Conservation (phyloP, 73 alveolate genomes). For the Stentor coeruleus region DNA sequence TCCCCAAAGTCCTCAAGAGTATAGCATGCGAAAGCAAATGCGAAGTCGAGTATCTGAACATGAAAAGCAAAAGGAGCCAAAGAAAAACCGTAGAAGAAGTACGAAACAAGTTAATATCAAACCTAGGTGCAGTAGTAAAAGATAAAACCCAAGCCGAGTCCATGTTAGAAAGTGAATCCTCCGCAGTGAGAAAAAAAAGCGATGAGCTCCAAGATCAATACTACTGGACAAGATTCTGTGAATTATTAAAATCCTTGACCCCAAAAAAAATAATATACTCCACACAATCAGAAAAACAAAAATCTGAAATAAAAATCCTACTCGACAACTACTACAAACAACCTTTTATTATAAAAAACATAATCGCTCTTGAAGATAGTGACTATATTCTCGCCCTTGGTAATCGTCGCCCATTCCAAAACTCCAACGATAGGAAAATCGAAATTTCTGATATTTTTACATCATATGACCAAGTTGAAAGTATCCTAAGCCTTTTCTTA, state of each 20-base stretch:
- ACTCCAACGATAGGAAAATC: not conserved
- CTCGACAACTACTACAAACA: not conserved
- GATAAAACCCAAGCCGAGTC: slow-evolving; percentile 6
- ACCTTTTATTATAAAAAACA: not conserved
- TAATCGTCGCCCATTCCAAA: not conserved
- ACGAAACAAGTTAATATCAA: not conserved
- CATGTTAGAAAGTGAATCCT: not conserved
- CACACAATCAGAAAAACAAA: not conserved
- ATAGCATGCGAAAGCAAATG: not conserved
- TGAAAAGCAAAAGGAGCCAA: not conserved
- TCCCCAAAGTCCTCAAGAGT: not conserved
- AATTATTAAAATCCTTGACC: not conserved
- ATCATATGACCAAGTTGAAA: not conserved
- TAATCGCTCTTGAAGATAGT: not conserved
- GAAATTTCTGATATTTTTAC: not conserved
- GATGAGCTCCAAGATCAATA: not conserved
- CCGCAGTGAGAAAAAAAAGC: not conserved
- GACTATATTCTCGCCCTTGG: slow-evolving; percentile 14
- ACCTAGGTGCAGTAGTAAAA: not conserved
- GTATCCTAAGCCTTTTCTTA: not conserved
- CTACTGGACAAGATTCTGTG: slow-evolving; percentile 5
- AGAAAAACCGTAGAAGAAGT: not conserved
- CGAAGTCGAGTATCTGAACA: slow-evolving; percentile 7
- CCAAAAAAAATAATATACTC: not conserved
- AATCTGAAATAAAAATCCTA: not conserved